Conservation (phyloP, 83 land plant species). For the Diphasiastrum complanatum region DNA sequence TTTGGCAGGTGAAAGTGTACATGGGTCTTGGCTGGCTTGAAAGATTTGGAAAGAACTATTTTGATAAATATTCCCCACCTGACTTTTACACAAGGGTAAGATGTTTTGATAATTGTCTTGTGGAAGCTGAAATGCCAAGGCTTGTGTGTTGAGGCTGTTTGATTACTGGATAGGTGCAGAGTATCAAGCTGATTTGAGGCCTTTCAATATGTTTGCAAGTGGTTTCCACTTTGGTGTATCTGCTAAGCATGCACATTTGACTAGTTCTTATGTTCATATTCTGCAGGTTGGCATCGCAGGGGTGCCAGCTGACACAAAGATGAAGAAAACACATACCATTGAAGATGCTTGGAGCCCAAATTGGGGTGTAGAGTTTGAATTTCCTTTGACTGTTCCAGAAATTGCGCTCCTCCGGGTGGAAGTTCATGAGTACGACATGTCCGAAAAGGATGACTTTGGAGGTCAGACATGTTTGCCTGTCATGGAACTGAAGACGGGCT, state of each 20-base stretch:
- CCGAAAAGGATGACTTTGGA: no score
- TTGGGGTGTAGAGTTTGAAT: slow-evolving; percentile 15
- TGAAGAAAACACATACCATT: slow-evolving; percentile 7
- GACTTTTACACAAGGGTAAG: slow-evolving; percentile 58
- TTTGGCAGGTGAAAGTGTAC: slow-evolving; percentile 54
- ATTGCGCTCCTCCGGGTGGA: slow-evolving; percentile 12
- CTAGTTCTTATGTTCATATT: no score
- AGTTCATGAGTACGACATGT: slow-evolving; percentile 7
- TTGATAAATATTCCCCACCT: slow-evolving; percentile 59
- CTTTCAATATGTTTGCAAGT: no score
- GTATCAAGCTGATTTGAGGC: no score
- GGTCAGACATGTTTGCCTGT: no score
- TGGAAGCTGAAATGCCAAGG: neutral
- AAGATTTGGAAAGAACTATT: slow-evolving; percentile 46
- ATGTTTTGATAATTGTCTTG: neutral
- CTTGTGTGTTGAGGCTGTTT: neutral
- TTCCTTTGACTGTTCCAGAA: slow-evolving; percentile 6
- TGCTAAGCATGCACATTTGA: no score
- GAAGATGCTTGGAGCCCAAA: slow-evolving; percentile 11
- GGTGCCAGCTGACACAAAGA: neutral
- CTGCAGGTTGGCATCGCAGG: slow-evolving; percentile 20
- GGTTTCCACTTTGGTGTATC: no score
- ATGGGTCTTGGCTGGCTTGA: slow-evolving; percentile 58
- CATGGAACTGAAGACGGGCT: no score
- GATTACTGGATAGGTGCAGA: no score